phyloP scores from a whole-genome alignment of 2,329 filamentous ascomycete genomes.

The Colletotrichum noveboracense region DNA sequence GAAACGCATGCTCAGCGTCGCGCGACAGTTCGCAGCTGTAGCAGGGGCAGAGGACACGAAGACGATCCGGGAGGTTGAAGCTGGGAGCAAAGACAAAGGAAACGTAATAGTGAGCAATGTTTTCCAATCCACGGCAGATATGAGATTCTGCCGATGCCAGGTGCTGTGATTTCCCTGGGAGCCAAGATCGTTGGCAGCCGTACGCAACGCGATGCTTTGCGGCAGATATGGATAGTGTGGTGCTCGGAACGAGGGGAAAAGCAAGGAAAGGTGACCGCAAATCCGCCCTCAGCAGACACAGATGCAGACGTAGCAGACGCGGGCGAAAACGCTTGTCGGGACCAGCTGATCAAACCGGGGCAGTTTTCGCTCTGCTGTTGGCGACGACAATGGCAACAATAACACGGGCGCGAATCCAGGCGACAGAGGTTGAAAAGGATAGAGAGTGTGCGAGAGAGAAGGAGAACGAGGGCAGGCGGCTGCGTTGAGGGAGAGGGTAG shows the following conservation, averaged over 20 bases:
- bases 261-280: not conserved
- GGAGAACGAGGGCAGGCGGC: not conserved
- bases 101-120: not conserved
- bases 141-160: not conserved
- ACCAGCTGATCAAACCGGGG: not conserved
- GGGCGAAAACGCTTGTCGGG: not conserved
- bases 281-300: not conserved
- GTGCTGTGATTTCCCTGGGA: not conserved
- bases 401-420: not conserved
- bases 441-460: not conserved
- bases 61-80: not conserved
- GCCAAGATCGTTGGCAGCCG: not conserved
- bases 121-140: not conserved
- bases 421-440: not conserved
- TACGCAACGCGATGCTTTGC: not conserved
- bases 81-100: not conserved
- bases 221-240: not conserved
- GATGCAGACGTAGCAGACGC: not conserved
- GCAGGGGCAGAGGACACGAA: not conserved
- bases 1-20: not conserved
- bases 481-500: not conserved
- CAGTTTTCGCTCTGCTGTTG: not conserved
- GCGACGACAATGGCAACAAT: not conserved
- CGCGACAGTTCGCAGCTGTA: not conserved
- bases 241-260: not conserved